Evolutionary conservation across 1,139 yeast genomes (phyloP).

Genomic region (Geotrichum candidum): DNA sequence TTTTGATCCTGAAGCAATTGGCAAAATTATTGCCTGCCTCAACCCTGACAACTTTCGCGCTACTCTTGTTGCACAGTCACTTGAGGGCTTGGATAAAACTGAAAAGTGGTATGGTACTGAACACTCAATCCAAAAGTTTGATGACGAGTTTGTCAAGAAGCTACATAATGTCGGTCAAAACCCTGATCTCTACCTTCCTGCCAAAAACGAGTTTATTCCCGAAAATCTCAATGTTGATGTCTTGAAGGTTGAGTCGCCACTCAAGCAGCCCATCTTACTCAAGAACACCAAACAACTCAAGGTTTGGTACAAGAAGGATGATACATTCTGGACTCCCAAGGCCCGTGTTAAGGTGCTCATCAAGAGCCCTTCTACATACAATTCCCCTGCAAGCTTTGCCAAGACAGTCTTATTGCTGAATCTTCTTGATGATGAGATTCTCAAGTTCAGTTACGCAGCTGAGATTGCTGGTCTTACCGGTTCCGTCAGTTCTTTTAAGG

Average conservation of each 20-base stretch:
- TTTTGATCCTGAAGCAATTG: conserved; percentile 52
- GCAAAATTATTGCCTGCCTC: conserved; percentile 47
- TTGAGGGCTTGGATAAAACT: conserved; percentile 36
- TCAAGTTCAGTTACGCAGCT: conserved; percentile 78
- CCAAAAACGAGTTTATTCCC: conserved; percentile 72
- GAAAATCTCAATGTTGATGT: conserved; percentile 59
- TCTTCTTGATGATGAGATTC: conserved; percentile 66
- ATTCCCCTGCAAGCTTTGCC: conserved; percentile 52
- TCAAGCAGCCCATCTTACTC: conserved; percentile 46
- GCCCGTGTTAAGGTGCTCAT: conserved; percentile 62
- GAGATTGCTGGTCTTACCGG: conserved; percentile 70
- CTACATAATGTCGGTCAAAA: conserved; percentile 35
- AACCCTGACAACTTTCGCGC: conserved; percentile 57
- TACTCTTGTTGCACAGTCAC: conserved; percentile 42
- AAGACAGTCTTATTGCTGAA: conserved; percentile 60
- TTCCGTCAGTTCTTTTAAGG: conserved; percentile 53
- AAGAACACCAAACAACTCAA: conserved; percentile 39
- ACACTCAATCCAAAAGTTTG: conserved; percentile 48
- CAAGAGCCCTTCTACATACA: conserved; percentile 55
- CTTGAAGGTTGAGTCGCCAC: conserved; percentile 36
- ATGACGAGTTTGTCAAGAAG: conserved; percentile 36
- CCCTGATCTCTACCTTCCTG: conserved; percentile 54
- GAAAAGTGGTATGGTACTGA: conserved; percentile 94
- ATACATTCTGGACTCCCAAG: conserved; percentile 82
- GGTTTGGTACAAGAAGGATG: conserved; percentile 90